These are phyloP conservation scores for Geotrichum cucujoidarum DNA, from an alignment of 1,139 yeast genomes.

Conservation along the genomic window DNA sequence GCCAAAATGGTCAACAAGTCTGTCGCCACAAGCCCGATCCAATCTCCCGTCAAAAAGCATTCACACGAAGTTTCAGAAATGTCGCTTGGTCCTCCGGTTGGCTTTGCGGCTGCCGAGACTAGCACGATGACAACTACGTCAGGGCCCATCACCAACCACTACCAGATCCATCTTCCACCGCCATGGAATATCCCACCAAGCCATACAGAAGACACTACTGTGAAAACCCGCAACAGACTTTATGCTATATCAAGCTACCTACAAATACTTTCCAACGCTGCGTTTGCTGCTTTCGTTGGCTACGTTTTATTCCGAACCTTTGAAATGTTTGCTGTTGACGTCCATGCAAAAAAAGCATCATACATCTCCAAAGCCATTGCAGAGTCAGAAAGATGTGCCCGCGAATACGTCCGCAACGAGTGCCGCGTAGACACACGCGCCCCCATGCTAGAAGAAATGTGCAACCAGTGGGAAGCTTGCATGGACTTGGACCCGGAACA, in stretches of 20 bases:
- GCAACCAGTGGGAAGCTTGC: slow-evolving; percentile 70
- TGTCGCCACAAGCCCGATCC: neutral
- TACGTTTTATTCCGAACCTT: slow-evolving; percentile 9
- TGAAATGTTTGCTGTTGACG: slow-evolving; percentile 4
- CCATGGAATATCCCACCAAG: slow-evolving; percentile 9
- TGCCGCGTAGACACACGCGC: slow-evolving; percentile 48
- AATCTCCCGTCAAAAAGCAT: neutral
- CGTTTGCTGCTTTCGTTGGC: slow-evolving; percentile 13
- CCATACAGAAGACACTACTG: neutral
- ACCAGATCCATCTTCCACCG: slow-evolving; percentile 10
- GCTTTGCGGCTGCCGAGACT: neutral
- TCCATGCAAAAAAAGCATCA: slow-evolving; percentile 2
- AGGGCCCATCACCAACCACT: slow-evolving; percentile 9
- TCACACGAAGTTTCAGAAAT: neutral
- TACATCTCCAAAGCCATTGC: slow-evolving; percentile 8
- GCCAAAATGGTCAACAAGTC: neutral
- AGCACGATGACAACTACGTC: neutral
- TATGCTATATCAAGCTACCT: slow-evolving; percentile 17
- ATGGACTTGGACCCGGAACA: slow-evolving; percentile 19
- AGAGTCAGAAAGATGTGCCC: slow-evolving; percentile 44
- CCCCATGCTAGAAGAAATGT: slow-evolving; percentile 67
- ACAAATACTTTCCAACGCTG: slow-evolving; percentile 17
- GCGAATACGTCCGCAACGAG: slow-evolving; percentile 62
- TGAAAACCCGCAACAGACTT: slow-evolving; percentile 5
- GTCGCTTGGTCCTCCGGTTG: neutral